Conservation (phyloP, 2,329 filamentous ascomycete species). For the Clathrospora elynae region DNA sequence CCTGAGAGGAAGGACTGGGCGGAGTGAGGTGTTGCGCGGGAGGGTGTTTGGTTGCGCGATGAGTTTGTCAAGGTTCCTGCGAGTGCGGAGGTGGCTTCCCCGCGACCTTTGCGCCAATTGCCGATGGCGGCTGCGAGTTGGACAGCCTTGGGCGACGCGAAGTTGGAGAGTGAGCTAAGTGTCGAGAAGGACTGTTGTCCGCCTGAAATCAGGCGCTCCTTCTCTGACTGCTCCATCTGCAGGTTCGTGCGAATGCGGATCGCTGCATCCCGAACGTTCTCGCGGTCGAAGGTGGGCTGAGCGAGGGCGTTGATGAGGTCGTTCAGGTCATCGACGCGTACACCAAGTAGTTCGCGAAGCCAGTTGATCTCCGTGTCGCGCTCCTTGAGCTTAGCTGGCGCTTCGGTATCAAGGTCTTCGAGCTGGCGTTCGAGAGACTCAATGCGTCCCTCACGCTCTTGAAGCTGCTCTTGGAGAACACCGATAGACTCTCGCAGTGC, state of each 20-base stretch:
- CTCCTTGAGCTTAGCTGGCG: slow-evolving; percentile 81
- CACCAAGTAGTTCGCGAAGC: slow-evolving; percentile 89
- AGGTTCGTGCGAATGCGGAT: slow-evolving; percentile 93
- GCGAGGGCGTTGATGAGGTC: slow-evolving; percentile 85
- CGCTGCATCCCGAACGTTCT: slow-evolving; percentile 83
- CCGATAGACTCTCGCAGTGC: slow-evolving; percentile 94
- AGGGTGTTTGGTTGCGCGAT: slow-evolving; percentile 43
- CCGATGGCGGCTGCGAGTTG: slow-evolving; percentile 97
- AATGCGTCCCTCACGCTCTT: slow-evolving; percentile 88
- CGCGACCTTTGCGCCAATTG: slow-evolving; percentile 78
- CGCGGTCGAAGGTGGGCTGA: slow-evolving; percentile 74
- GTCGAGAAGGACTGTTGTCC: slow-evolving; percentile 67
- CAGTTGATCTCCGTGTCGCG: slow-evolving; percentile 92
- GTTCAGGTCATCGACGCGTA: slow-evolving; percentile 87
- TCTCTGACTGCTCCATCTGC: slow-evolving; percentile 97
- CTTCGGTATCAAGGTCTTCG: slow-evolving; percentile 72
- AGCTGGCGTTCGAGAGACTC: slow-evolving; percentile 81
- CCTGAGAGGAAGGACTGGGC: slow-evolving; percentile 73
- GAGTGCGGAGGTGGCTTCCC: slow-evolving; percentile 55
- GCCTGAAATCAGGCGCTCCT: slow-evolving; percentile 79
- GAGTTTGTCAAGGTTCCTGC: slow-evolving; percentile 36
- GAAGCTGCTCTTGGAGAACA: slow-evolving; percentile 93
- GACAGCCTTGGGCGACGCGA: slow-evolving; percentile 81
- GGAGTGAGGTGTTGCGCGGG: slow-evolving; percentile 49
- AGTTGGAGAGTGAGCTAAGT: slow-evolving; percentile 74